Evolutionary conservation across 129 eudicot genomes (phyloP).

Genomic region (Arctium lappa): DNA sequence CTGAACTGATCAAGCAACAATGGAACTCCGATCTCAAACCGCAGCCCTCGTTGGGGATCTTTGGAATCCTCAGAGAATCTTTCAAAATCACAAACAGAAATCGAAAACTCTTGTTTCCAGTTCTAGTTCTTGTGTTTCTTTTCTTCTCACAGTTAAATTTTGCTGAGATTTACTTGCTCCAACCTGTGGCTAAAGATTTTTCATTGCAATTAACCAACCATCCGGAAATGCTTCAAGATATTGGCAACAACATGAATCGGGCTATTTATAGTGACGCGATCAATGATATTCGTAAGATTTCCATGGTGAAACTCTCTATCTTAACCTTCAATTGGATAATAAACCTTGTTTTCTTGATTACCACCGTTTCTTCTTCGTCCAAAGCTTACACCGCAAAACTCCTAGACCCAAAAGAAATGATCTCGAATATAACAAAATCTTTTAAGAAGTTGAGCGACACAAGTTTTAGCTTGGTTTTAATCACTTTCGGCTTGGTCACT

Average conservation of each 20-base stretch:
- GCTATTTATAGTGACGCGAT: neutral
- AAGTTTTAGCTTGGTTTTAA: conserved; percentile 22
- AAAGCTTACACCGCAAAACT: conserved; percentile 28
- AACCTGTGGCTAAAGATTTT: conserved; percentile 1
- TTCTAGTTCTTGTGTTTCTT: conserved; percentile 31
- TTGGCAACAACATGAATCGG: neutral
- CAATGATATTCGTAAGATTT: neutral
- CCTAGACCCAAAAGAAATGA: conserved; percentile 10
- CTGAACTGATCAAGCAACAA: neutral
- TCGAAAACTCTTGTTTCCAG: neutral
- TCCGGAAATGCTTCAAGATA: conserved; percentile 5
- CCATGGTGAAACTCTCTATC: neutral
- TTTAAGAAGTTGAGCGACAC: conserved; percentile 16
- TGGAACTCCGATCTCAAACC: conserved; percentile 7
- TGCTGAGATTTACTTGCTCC: conserved; percentile 13
- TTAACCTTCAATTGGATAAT: neutral
- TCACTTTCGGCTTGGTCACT: neutral
- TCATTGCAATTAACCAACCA: neutral
- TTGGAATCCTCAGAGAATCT: conserved; percentile 23
- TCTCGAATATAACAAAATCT: conserved; percentile 4
- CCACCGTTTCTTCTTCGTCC: conserved; percentile 24
- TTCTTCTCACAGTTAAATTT: conserved; percentile 11
- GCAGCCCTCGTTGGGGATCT: conserved; percentile 18
- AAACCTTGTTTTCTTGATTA: conserved; percentile 18
- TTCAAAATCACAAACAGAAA: conserved; percentile 19